Evolutionary conservation across 2,329 filamentous ascomycete species (phyloP), one percentile per base, ranked within the genome.

Genomic region (Pyrenochaeta sp.): DNA sequence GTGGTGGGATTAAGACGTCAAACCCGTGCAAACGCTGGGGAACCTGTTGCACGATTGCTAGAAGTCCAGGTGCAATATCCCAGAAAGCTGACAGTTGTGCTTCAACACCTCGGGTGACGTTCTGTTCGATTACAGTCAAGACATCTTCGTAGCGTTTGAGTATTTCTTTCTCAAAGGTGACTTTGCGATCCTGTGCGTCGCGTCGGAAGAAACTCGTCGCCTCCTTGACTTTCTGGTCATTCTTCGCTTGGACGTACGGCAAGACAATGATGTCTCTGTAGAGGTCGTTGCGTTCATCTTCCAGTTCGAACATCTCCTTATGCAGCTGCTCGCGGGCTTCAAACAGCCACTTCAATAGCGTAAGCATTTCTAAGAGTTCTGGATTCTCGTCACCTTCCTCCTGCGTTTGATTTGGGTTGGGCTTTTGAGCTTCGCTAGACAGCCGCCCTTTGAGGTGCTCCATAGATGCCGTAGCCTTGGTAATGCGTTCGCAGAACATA

Each of bases 361-460:
- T 98, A 12, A 99, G 84, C 78, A 97, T 96, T 77, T 99, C 95
- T 2, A 98, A 82, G 0, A 98, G 84, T 77, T 99, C 95, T 0
- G 95, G 95, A 73, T 93, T 89, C 75, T 97, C 94, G 67, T 98
- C 94, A 19, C 95, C 94, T 79, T 97, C 94, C 77, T 97, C 93
- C 75, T 97, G 93, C 0, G 93, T 90, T 76, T 92, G 88, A 70
- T 96, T 94, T 0, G 93, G 90, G 62, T 88, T 87, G 3, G 85
- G 82, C 44, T 84, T 82, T 73, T 86, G 90, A 56, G 86, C 90
- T 61, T 92, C 90, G 50, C 88, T 88, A 59, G 90, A 91, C 0
- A 97, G 83, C 43, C 89, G 88, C 9, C 85, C 85, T 27, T 88
- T 87, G 27, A 97, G 80, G 57, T 91, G 86, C 55, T 91, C 86